Conservation (phyloP, 306 rosid genomes). For the Cicer yamashitae region DNA sequence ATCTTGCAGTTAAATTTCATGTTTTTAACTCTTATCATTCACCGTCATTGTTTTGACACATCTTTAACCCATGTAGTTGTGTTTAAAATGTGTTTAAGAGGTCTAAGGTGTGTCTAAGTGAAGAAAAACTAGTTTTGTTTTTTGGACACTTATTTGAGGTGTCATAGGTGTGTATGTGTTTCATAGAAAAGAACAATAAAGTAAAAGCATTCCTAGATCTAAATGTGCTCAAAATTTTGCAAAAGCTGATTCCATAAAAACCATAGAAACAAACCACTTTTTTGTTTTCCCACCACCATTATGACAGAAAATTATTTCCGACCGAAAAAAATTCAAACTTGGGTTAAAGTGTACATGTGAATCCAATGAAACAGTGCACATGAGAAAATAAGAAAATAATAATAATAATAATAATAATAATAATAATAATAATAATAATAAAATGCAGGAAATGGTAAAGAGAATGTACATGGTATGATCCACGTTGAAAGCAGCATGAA, state of each 20-base stretch:
- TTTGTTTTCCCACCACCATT: conserved; percentile 38
- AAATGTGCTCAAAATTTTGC: conserved; percentile 41
- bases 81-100: too few species aligned
- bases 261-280: conserved; percentile 23
- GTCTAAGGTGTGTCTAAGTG: too few species aligned
- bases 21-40: too few species aligned
- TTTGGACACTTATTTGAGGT: too few species aligned
- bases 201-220: conserved; percentile 43
- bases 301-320: conserved; percentile 39
- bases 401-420: neutral
- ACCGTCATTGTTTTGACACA: too few species aligned
- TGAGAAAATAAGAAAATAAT: neutral
- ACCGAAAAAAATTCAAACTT: conserved; percentile 19
- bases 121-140: too few species aligned
- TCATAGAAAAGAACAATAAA: neutral
- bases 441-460: conserved; percentile 21
- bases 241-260: conserved; percentile 30
- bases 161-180: too few species aligned
- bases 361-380: conserved; percentile 46
- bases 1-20: too few species aligned
- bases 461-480: too few species aligned
- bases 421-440: neutral
- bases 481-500: too few species aligned
- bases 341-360: conserved; percentile 32
- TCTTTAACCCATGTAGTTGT: too few species aligned